A percentile compares a stretch with the other conserved stretches of the same genome.
These are phyloP conservation scores for Canavalia gladiata DNA, from an alignment of 306 rosid species.

Conservation along the genomic window DNA sequence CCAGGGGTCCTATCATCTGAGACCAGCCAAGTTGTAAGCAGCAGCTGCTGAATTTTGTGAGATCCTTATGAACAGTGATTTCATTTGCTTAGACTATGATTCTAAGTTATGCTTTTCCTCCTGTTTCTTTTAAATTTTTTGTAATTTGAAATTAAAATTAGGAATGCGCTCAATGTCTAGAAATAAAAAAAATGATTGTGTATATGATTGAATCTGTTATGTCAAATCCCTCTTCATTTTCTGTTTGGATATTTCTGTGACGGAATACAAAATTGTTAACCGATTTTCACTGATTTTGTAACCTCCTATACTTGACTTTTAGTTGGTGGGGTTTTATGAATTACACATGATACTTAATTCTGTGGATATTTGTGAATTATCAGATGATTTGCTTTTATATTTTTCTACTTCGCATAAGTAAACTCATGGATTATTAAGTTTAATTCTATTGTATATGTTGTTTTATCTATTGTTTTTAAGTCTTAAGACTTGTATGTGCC, in stretches of 20 bases:
- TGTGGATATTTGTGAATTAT: constrained; percentile 11
- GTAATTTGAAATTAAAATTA: constrained; percentile 11
- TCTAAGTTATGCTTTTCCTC: constrained; percentile 5
- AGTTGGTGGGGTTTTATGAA: not conserved
- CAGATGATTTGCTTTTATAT: not conserved
- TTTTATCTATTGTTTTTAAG: not conserved
- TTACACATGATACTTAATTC: not conserved
- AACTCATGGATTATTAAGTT: not conserved
- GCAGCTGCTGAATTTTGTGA: constrained; percentile 79
- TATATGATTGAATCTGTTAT: constrained; percentile 25
- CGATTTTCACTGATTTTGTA: constrained; percentile 8
- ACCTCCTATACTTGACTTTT: constrained; percentile 13
- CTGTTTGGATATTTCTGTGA: constrained; percentile 34
- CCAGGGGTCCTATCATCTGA: constrained; percentile 78
- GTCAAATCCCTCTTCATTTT: constrained; percentile 28
- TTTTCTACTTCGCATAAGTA: not conserved
- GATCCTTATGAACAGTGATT: constrained; percentile 86
- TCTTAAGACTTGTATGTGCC: constrained; percentile 18
- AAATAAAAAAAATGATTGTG: not conserved
- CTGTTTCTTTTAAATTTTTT: not conserved
- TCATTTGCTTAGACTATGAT: constrained; percentile 63
- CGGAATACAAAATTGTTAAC: constrained; percentile 32
- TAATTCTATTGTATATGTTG: not conserved
- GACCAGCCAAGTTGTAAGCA: constrained; percentile 90
- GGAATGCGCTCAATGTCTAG: not conserved